Conservation (phyloP, 31 red algal genomes). For the Odonthalia washingtoniensis region DNA sequence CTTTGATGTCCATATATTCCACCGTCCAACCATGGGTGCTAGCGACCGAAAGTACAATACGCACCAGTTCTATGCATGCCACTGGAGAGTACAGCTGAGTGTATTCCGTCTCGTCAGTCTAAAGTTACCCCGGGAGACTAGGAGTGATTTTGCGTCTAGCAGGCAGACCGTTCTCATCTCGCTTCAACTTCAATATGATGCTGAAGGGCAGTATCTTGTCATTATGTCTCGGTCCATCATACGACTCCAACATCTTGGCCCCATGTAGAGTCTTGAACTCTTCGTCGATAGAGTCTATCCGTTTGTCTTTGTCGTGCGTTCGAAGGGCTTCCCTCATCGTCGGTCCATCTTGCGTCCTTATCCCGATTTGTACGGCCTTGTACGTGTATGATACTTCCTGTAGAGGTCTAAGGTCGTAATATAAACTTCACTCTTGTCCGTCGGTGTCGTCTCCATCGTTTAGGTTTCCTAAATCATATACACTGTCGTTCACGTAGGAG, state of each 20-base stretch:
- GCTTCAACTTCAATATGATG: conserved; percentile 19
- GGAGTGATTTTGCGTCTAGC: conserved; percentile 12
- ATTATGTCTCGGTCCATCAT: background rate
- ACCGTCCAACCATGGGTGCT: background rate
- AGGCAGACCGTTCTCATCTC: background rate
- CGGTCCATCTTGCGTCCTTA: conserved; percentile 16
- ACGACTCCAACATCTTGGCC: background rate
- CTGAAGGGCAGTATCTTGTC: background rate
- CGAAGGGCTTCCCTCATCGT: conserved; percentile 17
- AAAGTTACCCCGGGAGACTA: background rate
- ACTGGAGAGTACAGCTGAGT: conserved; percentile 22
- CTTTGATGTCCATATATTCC: conserved; percentile 27
- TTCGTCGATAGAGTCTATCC: conserved; percentile 37
- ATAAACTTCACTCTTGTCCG: background rate
- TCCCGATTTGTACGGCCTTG: background rate
- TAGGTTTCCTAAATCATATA: background rate
- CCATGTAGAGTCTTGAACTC: conserved; percentile 35
- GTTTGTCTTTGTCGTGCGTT: conserved; percentile 20
- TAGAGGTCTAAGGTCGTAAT: background rate
- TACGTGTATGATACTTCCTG: background rate
- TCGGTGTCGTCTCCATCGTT: background rate
- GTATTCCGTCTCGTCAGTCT: background rate
- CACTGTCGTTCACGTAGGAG: background rate
- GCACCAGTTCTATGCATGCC: background rate
- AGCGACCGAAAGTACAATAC: background rate